Evolutionary conservation across 2,329 filamentous ascomycete species (phyloP), one percentile per base, ranked within the genome.

Genomic region (Akanthomyces lecanii): DNA sequence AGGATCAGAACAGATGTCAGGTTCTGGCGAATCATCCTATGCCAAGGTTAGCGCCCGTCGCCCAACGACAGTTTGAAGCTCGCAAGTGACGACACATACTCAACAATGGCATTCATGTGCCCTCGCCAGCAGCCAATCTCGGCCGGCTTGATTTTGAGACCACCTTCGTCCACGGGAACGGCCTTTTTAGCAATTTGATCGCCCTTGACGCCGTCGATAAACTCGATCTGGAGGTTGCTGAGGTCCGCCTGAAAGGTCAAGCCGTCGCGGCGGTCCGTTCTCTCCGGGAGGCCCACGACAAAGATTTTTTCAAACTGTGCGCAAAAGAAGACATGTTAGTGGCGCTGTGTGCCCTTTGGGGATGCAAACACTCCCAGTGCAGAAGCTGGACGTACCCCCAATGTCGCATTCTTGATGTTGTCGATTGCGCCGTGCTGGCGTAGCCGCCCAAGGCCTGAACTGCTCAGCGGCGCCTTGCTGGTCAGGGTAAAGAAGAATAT

Each of bases 301-400:
- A 84, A 77, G 18, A 85, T 79, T 59, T 81, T 76, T 40, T 81
- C 73, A 65, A 85, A 85, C 82, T 84, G 44, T 12, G 53, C 40
- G 16, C 21, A 54, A 10, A 28, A n/a, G 28, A 38, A 14, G 0
- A n/a, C n/a, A 16, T 44, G 16, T 28, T 23, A 55, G 11, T 42
- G 25, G 25, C 25, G 5, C 4, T 3, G 47, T 25, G 21, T 14
- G 25, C 12, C 6, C 16, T 30, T 30, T 10, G 38, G 38, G 14
- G 14, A 40, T 14, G 4, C 11, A 11, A 40, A 40, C 4, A 40
- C 11, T 12, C 5, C 25, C 21, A 4, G 16, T 28, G 23, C 45
- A 25, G 12, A 28, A 57, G 11, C 7, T 21, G 23, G 12, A 6
- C 55, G 4, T 47, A 57, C 55, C 21, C 55, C 55, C 18, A 57